Evolutionary conservation across 192 early-diverging fungal species (phyloP), one percentile per base, ranked within the genome.

Genomic region (Dispira simplex): DNA sequence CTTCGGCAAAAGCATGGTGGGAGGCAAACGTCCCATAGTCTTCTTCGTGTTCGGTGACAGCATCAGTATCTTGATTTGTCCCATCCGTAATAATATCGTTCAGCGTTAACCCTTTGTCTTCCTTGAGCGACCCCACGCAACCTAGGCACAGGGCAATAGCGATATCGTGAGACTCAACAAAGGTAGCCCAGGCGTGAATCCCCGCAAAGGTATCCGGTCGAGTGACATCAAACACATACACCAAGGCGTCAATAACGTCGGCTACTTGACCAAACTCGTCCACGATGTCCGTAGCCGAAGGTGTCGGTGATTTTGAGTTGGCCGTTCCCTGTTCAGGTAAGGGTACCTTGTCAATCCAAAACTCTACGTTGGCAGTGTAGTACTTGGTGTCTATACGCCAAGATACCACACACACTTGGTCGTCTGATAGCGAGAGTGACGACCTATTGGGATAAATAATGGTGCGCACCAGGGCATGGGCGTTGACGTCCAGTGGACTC

Each of bases 321-420:
- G 66, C 70, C 25, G 64, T 23, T 1, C 67, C 56, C 27, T 45
- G 47, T 13, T 13, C 11, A 10, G 73, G 71, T 0, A 65, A 62
- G 12, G 65, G 45, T 5, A 73, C 65, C 0, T 74, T 74, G 62
- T 87, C 84, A 25, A 85, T 59, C 84, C 84, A 84, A 71, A 85
- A 77, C 45, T 74, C 77, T 6, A 86, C 74, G 9, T 78, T 52
- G 13, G 84, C 84, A 5, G 73, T 75, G 65, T 86, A 88, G 69
- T 88, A 88, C 56, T 85, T 85, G 32, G 79, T 88, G 21, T 77
- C 67, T 43, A 88, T 74, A 0, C 58, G 74, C 71, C 76, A 80
- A 25, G 82, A 82, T 49, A 79, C 70, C 32, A 32, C 27, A 12
- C 11, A 14, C 44, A 53, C 39, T 70, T 67, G 64, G 66, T 73